Evolutionary conservation across 352 stramenopile species (phyloP), one percentile per base, ranked within the genome.

Genomic region (Stephanocyclus meneghinianus): DNA sequence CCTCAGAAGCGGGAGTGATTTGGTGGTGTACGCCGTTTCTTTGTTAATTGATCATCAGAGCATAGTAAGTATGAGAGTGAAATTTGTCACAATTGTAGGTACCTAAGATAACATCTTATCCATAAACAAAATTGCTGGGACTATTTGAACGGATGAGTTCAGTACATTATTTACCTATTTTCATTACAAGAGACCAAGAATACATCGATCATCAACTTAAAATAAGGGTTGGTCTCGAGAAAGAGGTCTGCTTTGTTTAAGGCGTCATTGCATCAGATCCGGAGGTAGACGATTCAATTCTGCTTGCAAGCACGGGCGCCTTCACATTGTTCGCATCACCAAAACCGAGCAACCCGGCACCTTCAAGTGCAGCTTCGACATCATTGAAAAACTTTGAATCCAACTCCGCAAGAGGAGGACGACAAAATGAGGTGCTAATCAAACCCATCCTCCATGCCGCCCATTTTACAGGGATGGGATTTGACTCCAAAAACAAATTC

Each of bases 391-490:
- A 92, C 53, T 90, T 71, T n/a, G 70, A 75, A 55, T 92, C 89
- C 73, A 95, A 83, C 42, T 76, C 78, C 53, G 86, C 88, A 16
- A 96, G 71, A 53, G 92, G 92, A 42, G 87, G 81, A 56, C 92
- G 81, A 69, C 82, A 89, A 35, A 88, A 90, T 8, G 80, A 83
- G 35, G 56, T 74, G 11, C 70, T 42, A 44, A 93, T 88, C 48
- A 85, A 74, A 29, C 90, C 90, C 56, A 94, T 87, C 47, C 81
- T 74, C 37, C 88, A 83, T 3, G 91, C 65, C 8, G 90, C 91
- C 81, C 85, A 95, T 71, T 96, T 96, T 35, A 84, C 77, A 40
- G 91, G 91, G 57, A 96, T 95, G 6, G 92, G 92, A 76, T 95
- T 95, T 9, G 79, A 81, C 78, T 95, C 85, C 10, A 89, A 66